Evolutionary conservation across 2,329 filamentous ascomycete genomes (phyloP), one percentile per base, ranked within the genome.

Genomic region (Diaporthe vexans): DNA sequence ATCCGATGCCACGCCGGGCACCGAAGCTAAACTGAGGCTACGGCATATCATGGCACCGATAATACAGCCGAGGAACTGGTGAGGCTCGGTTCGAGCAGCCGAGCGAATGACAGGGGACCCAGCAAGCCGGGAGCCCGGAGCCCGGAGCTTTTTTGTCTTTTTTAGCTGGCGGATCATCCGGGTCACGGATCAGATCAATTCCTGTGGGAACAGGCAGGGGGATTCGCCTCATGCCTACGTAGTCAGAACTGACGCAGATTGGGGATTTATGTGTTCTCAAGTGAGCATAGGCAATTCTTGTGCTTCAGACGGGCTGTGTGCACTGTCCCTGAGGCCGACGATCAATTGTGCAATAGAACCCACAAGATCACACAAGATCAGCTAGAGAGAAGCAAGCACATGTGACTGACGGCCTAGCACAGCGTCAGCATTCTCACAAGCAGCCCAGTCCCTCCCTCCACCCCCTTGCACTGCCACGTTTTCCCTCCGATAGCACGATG

Each of bases 391-490:
- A 11, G 11, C 13, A 48, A 2, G 24, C n/a, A 19, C 59, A 48
- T 63, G 59, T 48, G 59, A 63, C 6, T 29, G 24, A 4, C 9
- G 26, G 19, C 10, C 15, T 17, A 24, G 43, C 61, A 51, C 43
- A 19, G 1, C 61, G 48, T 43, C 15, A 43, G 40, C 15, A 43
- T 43, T 35, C 29, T 48, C 43, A 19, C 43, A 51, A 24, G 8
- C 43, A 48, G 59, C 26, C 59, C 26, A 26, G 43, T 63, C 59
- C 59, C 59, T 63, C 40, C 40, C 24, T 48, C 24, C 9, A 4
- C 3, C 29, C 63, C 48, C 48, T 54, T 54, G 63, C 48, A 40
- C 63, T 68, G 48, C 63, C 63, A 68, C 63, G 63, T 68, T 68
- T 40, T 52, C 33, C 46, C 29, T 19, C 10, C 48, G 26, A 51